phyloP scores from a whole-genome alignment of 768 basidiomycete genomes.

The Tylopilus balloui region DNA sequence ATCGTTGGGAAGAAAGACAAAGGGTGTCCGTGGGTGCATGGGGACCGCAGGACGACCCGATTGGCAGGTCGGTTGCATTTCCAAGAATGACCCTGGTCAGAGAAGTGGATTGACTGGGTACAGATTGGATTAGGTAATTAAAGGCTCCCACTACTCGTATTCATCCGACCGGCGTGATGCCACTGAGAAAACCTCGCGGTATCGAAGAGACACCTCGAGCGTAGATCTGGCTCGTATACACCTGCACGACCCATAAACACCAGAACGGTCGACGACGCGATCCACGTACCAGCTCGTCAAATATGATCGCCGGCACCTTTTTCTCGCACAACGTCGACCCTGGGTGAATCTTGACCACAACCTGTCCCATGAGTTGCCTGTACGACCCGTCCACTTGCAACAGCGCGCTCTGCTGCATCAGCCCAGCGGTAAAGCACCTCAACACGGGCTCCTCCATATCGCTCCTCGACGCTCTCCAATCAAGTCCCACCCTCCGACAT shows the following conservation, averaged over 20 bases:
- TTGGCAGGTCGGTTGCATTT: conserved; percentile 3
- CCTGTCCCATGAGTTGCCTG: conserved; percentile 72
- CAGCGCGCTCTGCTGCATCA: conserved; percentile 80
- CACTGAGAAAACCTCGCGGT: conserved; percentile 48
- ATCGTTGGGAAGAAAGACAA: neutral
- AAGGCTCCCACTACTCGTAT: conserved; percentile 7
- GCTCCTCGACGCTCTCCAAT: conserved; percentile 54
- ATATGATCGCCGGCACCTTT: conserved; percentile 83
- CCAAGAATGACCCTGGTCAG: neutral
- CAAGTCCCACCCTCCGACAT: conserved; percentile 57
- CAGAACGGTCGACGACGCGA: neutral
- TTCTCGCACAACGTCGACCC: conserved; percentile 77
- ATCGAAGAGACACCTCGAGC: conserved; percentile 89
- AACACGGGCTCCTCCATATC: conserved; percentile 68
- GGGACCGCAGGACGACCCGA: too few species aligned
- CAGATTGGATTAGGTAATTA: conserved; percentile 12
- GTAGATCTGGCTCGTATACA: conserved; percentile 80
- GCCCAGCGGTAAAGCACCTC: conserved; percentile 66
- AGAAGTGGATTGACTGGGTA: neutral
- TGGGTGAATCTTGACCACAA: conserved; percentile 88
- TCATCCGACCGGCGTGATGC: conserved; percentile 14
- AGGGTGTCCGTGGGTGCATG: too few species aligned
- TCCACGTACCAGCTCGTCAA: conserved; percentile 80
- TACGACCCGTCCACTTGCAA: conserved; percentile 84
- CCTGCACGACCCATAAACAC: conserved; percentile 36